phyloP scores from a whole-genome alignment of 2,329 filamentous ascomycete species.

The Apiospora pterosperma region DNA sequence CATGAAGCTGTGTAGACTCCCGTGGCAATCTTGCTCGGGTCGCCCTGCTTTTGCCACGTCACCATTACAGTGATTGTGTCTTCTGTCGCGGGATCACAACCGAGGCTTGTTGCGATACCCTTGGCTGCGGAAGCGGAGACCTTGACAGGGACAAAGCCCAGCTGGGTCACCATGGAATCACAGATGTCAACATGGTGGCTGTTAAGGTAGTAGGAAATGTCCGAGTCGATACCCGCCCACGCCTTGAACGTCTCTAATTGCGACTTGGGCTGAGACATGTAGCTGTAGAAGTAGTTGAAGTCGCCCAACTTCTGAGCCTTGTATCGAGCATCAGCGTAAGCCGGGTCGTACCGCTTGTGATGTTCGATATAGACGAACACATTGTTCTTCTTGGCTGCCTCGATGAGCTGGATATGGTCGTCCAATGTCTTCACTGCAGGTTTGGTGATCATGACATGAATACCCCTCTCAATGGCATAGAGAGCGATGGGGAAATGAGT shows the following conservation, averaged over 20 bases:
- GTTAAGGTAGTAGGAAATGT: slow-evolving; percentile 96
- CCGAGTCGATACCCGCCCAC: slow-evolving; percentile 87
- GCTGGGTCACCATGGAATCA: slow-evolving; percentile 79
- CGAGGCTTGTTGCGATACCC: slow-evolving; percentile 74
- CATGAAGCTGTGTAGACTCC: slow-evolving; percentile 92
- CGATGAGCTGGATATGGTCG: slow-evolving; percentile 75
- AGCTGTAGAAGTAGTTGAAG: slow-evolving; percentile 98
- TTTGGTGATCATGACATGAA: slow-evolving; percentile 93
- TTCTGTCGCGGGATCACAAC: slow-evolving; percentile 78
- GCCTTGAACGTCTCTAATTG: slow-evolving; percentile 93
- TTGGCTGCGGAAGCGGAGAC: slow-evolving; percentile 76
- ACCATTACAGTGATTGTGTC: slow-evolving; percentile 91
- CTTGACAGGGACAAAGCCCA: slow-evolving; percentile 70
- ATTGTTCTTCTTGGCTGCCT: slow-evolving; percentile 66
- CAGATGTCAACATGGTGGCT: slow-evolving; percentile 91
- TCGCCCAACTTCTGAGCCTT: slow-evolving; percentile 76
- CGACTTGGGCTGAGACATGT: slow-evolving; percentile 91
- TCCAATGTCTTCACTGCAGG: slow-evolving; percentile 82
- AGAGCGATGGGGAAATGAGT: slow-evolving; percentile 90
- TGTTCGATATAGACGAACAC: slow-evolving; percentile 95
- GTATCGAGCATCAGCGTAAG: slow-evolving; percentile 82
- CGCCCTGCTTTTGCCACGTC: slow-evolving; percentile 75
- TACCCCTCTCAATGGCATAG: slow-evolving; percentile 82
- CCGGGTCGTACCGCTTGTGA: slow-evolving; percentile 94
- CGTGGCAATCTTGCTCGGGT: slow-evolving; percentile 69